A percentile compares a stretch with the other conserved stretches of the same genome.
Conservation (phyloP, 1,284 basidiomycete species). For the Ganoderma lucidum region DNA sequence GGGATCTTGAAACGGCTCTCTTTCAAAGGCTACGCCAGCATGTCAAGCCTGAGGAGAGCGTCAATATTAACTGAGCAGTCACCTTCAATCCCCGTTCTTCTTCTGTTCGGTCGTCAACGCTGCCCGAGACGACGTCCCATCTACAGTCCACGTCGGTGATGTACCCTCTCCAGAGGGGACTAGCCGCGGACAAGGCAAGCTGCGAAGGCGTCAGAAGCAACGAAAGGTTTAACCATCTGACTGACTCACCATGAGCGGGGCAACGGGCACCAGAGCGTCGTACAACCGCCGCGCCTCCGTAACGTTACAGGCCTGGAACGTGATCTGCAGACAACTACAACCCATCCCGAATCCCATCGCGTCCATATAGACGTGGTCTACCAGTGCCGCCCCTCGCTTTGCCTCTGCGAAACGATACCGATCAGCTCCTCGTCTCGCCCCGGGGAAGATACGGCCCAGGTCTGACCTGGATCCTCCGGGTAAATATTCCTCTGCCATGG, state of each 20-base stretch:
- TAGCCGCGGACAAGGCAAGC: constrained; percentile 94
- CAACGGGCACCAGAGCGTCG: constrained; percentile 93
- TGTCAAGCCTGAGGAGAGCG: not conserved
- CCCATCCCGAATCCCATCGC: constrained; percentile 99
- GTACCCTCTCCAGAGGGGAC: constrained; percentile 94
- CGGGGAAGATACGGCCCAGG: not conserved
- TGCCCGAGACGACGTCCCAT: constrained; percentile 98
- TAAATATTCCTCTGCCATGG: constrained; percentile 86
- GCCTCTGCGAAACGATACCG: constrained; percentile 66
- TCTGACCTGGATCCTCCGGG: constrained; percentile 79
- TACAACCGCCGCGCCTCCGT: constrained; percentile 93
- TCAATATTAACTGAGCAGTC: constrained; percentile 9
- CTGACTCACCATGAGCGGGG: constrained; percentile 86
- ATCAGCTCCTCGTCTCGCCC: not conserved
- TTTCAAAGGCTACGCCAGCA: constrained; percentile 70
- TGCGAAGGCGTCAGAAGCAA: constrained; percentile 41
- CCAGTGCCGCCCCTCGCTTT: constrained; percentile 84
- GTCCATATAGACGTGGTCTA: constrained; percentile 97
- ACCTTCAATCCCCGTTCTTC: constrained; percentile 93
- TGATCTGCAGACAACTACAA: constrained; percentile 97
- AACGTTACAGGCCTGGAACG: constrained; percentile 96
- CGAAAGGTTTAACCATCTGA: too few species aligned
- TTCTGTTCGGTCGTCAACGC: constrained; percentile 95
- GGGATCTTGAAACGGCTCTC: constrained; percentile 83
- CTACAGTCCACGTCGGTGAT: constrained; percentile 97